Evolutionary conservation across 2,329 filamentous ascomycete species (phyloP).

Genomic region (Colletotrichum tofieldiae): DNA sequence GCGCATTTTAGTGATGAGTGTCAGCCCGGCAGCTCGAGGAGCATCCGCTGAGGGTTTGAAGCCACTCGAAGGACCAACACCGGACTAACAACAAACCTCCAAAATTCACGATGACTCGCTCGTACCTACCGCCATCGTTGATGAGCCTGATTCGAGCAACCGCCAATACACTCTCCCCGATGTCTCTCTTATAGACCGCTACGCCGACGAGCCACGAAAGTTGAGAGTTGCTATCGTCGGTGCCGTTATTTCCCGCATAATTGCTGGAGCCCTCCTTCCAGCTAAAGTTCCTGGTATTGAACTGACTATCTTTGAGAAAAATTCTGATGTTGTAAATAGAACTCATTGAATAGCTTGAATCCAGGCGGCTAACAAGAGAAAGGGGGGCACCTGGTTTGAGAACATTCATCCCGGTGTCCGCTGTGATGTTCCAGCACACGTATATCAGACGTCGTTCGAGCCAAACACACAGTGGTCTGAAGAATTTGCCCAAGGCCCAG

Average conservation of each 20-base stretch:
- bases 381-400: conserved; percentile 69
- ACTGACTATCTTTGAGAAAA: conserved; percentile 77
- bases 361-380: neutral
- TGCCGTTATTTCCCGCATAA: conserved; percentile 74
- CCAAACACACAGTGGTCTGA: conserved; percentile 80
- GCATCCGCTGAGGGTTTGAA: no score
- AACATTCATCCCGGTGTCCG: conserved; percentile 75
- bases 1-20: no score
- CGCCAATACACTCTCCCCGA: no score
- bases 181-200: no score
- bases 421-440: conserved; percentile 78
- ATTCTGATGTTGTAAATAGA: conserved; percentile 72
- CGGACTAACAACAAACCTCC: no score
- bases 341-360: neutral
- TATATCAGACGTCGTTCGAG: conserved; percentile 78
- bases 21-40: no score
- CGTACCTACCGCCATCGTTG: no score
- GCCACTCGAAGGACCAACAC: no score
- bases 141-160: no score
- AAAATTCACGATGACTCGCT: no score
- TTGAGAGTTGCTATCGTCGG: conserved; percentile 74
- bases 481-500: conserved; percentile 75
- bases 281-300: conserved; percentile 78
- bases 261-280: conserved; percentile 76
- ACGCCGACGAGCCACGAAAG: conserved; percentile 59